These are phyloP conservation scores for Cyclaneusma minus DNA, from an alignment of 2,329 filamentous ascomycete genomes.

Conservation along the genomic window DNA sequence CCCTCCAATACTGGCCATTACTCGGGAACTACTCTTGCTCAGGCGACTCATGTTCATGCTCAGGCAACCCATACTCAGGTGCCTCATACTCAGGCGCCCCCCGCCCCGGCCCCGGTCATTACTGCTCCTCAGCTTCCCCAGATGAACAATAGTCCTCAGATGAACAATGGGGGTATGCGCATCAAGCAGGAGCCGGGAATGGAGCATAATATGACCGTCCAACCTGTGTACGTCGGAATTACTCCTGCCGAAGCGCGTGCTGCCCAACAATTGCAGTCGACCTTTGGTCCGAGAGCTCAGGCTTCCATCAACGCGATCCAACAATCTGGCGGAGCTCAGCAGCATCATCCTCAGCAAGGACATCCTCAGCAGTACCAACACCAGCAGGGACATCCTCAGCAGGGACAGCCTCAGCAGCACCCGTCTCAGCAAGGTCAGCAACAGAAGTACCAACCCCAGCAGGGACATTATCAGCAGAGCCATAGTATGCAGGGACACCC, in stretches of 20 bases:
- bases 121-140: slow-evolving; percentile 3
- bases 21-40: no score
- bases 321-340: slow-evolving; percentile 9
- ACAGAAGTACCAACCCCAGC: slow-evolving; percentile 10
- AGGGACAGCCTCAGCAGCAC: slow-evolving; percentile 7
- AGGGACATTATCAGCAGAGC: slow-evolving; percentile 7
- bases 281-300: slow-evolving; percentile 48
- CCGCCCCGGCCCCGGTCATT: slow-evolving; percentile 2
- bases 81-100: no score
- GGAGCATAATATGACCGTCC: slow-evolving; percentile 10
- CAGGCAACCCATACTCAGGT: no score
- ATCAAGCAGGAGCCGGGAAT: slow-evolving; percentile 29
- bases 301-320: slow-evolving; percentile 48
- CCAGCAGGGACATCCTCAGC: slow-evolving; percentile 7
- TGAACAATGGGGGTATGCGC: slow-evolving; percentile 13
- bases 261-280: slow-evolving; percentile 36
- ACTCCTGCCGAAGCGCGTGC: slow-evolving; percentile 36
- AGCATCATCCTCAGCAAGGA: slow-evolving; percentile 14
- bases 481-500: slow-evolving; percentile 11
- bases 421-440: slow-evolving; percentile 9
- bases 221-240: slow-evolving; percentile 13
- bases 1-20: slow-evolving; percentile 18
- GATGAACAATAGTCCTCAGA: slow-evolving; percentile 4
- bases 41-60: no score
- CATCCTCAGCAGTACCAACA: slow-evolving; percentile 15